Evolutionary conservation across 164 flowering plant genomes (phyloP).

Genomic region (Amborella trichopoda): DNA sequence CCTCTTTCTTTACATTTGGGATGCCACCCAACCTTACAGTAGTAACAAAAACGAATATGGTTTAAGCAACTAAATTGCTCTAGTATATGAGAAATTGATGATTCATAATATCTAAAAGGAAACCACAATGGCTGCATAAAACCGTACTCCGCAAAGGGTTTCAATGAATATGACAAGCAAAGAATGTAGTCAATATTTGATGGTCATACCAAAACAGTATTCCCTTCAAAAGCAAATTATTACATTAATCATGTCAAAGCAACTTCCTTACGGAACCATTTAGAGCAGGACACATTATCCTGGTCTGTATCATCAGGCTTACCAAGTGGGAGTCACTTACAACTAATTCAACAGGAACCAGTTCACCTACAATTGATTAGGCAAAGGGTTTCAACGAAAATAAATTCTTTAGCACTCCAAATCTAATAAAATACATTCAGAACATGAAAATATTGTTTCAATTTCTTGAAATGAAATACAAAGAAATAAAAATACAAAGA

Average conservation of each 20-base stretch:
- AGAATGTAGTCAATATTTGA: neutral
- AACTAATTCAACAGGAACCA: too few relatives aligned
- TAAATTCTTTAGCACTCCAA: neutral
- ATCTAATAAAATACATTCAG: neutral
- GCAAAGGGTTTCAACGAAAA: neutral
- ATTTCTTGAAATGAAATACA: neutral
- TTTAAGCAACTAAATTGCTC: neutral
- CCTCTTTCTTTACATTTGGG: slow-evolving; percentile 59
- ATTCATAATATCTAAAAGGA: neutral
- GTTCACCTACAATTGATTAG: neutral
- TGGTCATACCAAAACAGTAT: neutral
- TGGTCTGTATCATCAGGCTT: too few relatives aligned
- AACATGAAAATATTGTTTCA: neutral
- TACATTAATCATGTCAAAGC: too few relatives aligned
- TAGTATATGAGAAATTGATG: neutral
- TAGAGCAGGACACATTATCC: too few relatives aligned
- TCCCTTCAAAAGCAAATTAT: neutral
- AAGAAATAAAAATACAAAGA: too few relatives aligned
- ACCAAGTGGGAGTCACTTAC: too few relatives aligned
- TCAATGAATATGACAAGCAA: neutral
- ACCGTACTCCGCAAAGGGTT: neutral
- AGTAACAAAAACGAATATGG: neutral
- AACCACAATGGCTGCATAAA: too few relatives aligned
- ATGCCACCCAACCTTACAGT: slow-evolving; percentile 48
- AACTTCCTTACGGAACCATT: too few relatives aligned